phyloP scores from a whole-genome alignment of 2,329 filamentous ascomycete species.

The Ceratocystiopsis brevicomis region DNA sequence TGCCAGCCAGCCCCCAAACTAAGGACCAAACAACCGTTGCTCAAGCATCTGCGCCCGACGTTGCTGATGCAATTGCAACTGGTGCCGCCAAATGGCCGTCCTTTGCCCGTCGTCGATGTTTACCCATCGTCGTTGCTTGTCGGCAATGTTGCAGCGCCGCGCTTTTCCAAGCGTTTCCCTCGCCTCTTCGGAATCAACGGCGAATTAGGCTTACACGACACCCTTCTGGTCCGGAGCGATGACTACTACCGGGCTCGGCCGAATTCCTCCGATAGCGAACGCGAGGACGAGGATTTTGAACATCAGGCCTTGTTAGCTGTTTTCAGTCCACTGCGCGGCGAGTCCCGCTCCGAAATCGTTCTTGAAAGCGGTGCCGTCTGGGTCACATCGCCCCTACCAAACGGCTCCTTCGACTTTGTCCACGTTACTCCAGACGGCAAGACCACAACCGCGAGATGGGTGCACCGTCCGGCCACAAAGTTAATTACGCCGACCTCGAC shows the following conservation, averaged over 20 bases:
- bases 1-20: constrained; percentile 46
- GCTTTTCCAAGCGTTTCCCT: constrained; percentile 40
- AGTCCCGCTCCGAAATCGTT: constrained; percentile 44
- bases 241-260: constrained; percentile 32
- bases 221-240: constrained; percentile 53
- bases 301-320: constrained; percentile 42
- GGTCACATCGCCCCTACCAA: constrained; percentile 31
- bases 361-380: constrained; percentile 44
- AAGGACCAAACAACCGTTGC: constrained; percentile 41
- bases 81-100: constrained; percentile 39
- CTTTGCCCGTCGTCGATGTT: constrained; percentile 53
- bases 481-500: constrained; percentile 5
- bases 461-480: constrained; percentile 25
- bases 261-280: constrained; percentile 18
- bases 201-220: constrained; percentile 45
- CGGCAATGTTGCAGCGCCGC: constrained; percentile 35
- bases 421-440: constrained; percentile 37
- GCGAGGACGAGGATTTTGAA: constrained; percentile 24
- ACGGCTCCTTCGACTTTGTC: constrained; percentile 48
- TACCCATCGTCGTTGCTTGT: constrained; percentile 45
- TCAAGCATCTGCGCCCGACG: constrained; percentile 48
- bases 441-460: constrained; percentile 49
- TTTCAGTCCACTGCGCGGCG: constrained; percentile 40
- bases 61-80: constrained; percentile 55
- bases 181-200: constrained; percentile 44